Evolutionary conservation across 306 rosid genomes (phyloP).

Genomic region (apple (Malus domestica)): DNA sequence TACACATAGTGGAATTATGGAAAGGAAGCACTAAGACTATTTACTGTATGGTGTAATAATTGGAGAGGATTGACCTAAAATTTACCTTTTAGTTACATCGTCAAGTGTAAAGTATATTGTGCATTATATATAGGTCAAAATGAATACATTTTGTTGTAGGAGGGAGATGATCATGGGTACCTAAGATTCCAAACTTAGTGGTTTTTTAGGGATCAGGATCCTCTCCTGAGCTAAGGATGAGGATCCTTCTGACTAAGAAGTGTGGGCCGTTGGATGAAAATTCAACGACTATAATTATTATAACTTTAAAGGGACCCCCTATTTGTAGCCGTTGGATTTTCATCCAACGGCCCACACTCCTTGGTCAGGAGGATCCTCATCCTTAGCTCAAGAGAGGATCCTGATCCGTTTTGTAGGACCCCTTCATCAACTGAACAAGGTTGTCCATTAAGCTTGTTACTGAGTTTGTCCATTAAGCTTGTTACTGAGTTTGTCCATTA

Average conservation of each 20-base stretch:
- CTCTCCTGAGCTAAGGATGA: too few relatives aligned
- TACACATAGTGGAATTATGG: neutral
- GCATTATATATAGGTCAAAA: slow-evolving; percentile 24
- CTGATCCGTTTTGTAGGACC: slow-evolving; percentile 34
- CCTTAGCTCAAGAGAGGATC: too few relatives aligned
- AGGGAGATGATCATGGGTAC: slow-evolving; percentile 12
- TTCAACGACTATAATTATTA: too few relatives aligned
- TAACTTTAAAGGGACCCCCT: too few relatives aligned
- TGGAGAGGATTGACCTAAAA: slow-evolving; percentile 30
- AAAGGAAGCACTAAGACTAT: neutral
- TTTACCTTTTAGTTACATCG: neutral
- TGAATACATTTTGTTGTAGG: neutral
- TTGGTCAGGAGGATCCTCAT: too few relatives aligned
- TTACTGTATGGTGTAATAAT: slow-evolving; percentile 1
- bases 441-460: neutral
- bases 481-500: neutral
- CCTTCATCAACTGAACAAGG: slow-evolving; percentile 12
- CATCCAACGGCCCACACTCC: too few relatives aligned
- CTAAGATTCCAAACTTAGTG: slow-evolving; percentile 60
- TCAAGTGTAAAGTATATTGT: neutral
- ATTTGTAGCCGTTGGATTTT: too few relatives aligned
- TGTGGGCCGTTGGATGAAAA: too few relatives aligned
- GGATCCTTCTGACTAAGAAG: too few relatives aligned
- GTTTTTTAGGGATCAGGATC: neutral
- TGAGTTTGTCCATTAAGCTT: neutral